These are phyloP conservation scores for Neonectria sp. DNA, from an alignment of 2,329 filamentous ascomycete species.

Conservation along the genomic window DNA sequence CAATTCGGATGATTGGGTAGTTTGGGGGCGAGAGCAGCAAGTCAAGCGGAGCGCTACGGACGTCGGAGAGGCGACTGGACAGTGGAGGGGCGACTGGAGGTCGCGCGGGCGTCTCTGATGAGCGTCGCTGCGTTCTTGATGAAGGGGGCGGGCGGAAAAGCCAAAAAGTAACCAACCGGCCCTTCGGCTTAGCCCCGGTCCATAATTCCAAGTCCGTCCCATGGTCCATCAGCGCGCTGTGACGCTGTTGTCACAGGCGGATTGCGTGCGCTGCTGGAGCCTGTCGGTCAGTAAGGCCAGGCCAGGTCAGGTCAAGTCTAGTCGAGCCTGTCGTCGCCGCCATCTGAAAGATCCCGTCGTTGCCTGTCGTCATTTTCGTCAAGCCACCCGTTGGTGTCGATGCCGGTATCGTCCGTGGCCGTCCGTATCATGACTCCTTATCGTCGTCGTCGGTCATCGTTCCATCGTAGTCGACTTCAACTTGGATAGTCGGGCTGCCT, in stretches of 20 bases:
- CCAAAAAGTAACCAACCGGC: conserved; percentile 44
- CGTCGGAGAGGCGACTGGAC: conserved; percentile 8
- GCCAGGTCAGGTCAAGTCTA: conserved; percentile 22
- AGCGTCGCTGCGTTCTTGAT: conserved; percentile 15
- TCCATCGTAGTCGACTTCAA: conserved; percentile 7
- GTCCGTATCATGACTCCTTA: conserved; percentile 3
- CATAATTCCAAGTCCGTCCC: conserved; percentile 47
- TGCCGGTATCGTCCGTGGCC: conserved; percentile 30
- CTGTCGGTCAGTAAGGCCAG: conserved; percentile 39
- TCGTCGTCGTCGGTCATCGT: conserved; percentile 2
- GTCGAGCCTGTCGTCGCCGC: conserved; percentile 20
- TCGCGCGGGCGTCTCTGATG: conserved; percentile 19
- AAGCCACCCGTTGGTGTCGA: conserved; percentile 29
- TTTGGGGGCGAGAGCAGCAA: conserved; percentile 33
- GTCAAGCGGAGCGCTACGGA: conserved; percentile 10
- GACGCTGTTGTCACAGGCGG: conserved; percentile 42
- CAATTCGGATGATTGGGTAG: conserved; percentile 34
- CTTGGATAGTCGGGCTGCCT: neutral
- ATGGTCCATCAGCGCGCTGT: conserved; percentile 44
- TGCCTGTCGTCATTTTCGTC: conserved; percentile 40
- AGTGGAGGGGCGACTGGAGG: conserved; percentile 35
- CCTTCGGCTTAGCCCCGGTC: conserved; percentile 39
- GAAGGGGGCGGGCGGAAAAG: conserved; percentile 33
- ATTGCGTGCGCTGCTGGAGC: conserved; percentile 47
- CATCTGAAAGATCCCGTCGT: conserved; percentile 36